A percentile compares a stretch with the other conserved stretches of the same genome.
These are phyloP conservation scores for Fomitopsis pulvina DNA, from an alignment of 768 basidiomycete species.

Conservation along the genomic window DNA sequence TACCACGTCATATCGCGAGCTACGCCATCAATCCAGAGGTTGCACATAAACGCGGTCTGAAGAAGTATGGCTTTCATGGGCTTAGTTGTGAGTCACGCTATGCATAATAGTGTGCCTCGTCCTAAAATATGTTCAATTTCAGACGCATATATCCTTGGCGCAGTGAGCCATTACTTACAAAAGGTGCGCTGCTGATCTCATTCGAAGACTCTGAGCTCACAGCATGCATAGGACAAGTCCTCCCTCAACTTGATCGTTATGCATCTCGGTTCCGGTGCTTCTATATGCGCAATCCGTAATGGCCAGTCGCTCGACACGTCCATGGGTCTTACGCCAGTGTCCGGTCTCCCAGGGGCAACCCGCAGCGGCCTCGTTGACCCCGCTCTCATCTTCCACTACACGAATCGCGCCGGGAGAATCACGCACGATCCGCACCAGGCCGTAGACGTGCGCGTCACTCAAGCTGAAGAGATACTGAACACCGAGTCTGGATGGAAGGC, in stretches of 20 bases:
- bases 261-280: constrained; percentile 90
- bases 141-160: constrained; percentile 65
- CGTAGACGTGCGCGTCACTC: constrained; percentile 47
- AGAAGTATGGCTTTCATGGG: constrained; percentile 92
- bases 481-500: constrained; percentile 74
- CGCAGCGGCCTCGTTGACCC: constrained; percentile 82
- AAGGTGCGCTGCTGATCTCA: constrained; percentile 32
- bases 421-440: constrained; percentile 42
- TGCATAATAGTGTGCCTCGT: background rate
- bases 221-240: constrained; percentile 28
- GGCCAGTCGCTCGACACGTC: constrained; percentile 80
- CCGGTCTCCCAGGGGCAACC: constrained; percentile 84
- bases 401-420: constrained; percentile 39
- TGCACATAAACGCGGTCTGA: constrained; percentile 58
- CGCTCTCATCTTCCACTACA: constrained; percentile 78
- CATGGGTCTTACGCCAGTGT: constrained; percentile 91
- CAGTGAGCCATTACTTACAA: constrained; percentile 50
- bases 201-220: background rate
- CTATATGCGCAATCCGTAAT: constrained; percentile 63
- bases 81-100: constrained; percentile 49
- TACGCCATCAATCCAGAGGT: constrained; percentile 69
- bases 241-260: constrained; percentile 71
- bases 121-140: background rate
- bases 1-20: constrained; percentile 70
- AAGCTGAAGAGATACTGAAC: constrained; percentile 72